Base-by-base conservation (phyloP, 495 filamentous ascomycete species). In the Hypomontagnella submonticulosa region DNA sequence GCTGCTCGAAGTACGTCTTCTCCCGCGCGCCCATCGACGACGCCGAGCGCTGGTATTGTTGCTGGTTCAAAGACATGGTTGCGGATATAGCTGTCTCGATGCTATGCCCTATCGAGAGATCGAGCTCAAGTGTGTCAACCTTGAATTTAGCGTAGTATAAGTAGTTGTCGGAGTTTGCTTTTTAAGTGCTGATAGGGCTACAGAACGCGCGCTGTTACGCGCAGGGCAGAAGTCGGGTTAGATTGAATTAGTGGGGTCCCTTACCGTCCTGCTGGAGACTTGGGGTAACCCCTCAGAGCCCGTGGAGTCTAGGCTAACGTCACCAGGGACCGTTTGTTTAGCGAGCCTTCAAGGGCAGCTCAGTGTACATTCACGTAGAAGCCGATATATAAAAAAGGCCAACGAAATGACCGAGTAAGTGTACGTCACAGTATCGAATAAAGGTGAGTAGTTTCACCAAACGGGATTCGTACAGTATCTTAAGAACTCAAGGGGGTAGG, bases 1-100 rank as follows among this genome's bases (percentile, higher is more conserved):
- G 92, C 71, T 91, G 87, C 75, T 95, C 89, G 70, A 96, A 97
- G 61, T 83, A 83, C 0, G 80, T 70, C 69, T 77, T 81, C 61
- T 79, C 77, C n/a, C 74, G 55, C 47, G 61, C 44, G 13, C 69
- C 71, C 13, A 71, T 66, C 1, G 70, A 50, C 13, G 77, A 77
- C 10, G 69, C 54, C 3, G 77, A 74, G 12, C 77, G 74, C 20
- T 73, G 73, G 34, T 73, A 27, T 27, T 27, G 73, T 12, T 44
- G 50, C 23, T 57, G 66, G 42, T 63, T 55, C 8, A 54, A 72
- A 4, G 77, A 67, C 78, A 79, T 80, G 6, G 50, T 34, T 27
- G 6, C 47, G n/a, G n/a, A 49, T 38, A 38, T 38, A 3, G 3
- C 2, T 38, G n/a, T 3, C n/a, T 38, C n/a, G 9, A 3, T 38